These are phyloP conservation scores for Trichoderma virens DNA, from an alignment of 495 filamentous ascomycete genomes.

Conservation along the genomic window DNA sequence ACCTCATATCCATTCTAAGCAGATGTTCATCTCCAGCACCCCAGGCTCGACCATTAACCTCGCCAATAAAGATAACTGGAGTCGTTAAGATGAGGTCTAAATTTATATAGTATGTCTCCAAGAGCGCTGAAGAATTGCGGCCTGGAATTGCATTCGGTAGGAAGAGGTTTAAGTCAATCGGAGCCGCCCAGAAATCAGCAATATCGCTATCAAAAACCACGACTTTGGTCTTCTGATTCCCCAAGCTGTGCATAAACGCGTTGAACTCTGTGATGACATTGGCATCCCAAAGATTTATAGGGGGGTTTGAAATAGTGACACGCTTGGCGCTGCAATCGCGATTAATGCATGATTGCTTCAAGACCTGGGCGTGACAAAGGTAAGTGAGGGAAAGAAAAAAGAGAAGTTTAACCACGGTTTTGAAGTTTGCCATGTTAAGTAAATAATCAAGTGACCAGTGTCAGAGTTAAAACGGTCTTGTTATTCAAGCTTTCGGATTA, in stretches of 20 bases:
- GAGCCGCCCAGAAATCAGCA: not conserved
- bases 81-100: not conserved
- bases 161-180: not conserved
- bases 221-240: not conserved
- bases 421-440: not conserved
- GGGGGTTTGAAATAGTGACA: not conserved
- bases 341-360: not conserved
- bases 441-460: not conserved
- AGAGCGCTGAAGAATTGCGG: not conserved
- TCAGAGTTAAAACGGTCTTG: not conserved
- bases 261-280: not conserved
- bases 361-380: not conserved
- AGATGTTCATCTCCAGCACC: not conserved
- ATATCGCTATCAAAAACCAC: not conserved
- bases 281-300: not conserved
- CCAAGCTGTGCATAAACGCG: not conserved
- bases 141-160: not conserved
- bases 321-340: not conserved
- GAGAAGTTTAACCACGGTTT: not conserved
- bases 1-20: not conserved
- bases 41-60: not conserved
- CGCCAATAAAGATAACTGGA: not conserved
- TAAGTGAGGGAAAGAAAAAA: not conserved
- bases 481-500: not conserved
- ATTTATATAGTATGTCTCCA: not conserved